phyloP scores from a whole-genome alignment of 306 rosid species.

The Malus asiatica region DNA sequence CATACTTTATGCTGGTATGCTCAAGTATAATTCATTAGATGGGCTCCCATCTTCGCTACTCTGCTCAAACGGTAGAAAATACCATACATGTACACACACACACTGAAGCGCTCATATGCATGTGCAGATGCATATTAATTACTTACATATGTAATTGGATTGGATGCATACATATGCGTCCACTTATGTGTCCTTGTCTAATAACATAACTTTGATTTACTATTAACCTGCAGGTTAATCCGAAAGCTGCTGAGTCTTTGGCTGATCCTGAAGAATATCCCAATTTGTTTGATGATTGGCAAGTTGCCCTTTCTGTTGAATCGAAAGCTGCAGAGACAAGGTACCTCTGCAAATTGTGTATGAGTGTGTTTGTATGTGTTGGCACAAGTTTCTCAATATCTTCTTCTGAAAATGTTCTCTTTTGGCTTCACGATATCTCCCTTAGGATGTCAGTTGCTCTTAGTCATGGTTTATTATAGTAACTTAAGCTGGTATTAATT shows the following conservation, averaged over 20 bases:
- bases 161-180: neutral
- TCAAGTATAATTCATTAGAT: neutral
- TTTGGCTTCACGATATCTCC: neutral
- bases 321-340: constrained; percentile 64
- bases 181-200: neutral
- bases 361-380: neutral
- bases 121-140: neutral
- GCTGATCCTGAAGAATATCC: constrained; percentile 99
- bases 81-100: neutral
- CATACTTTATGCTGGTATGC: neutral
- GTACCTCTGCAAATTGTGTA: constrained; percentile 20
- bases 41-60: neutral
- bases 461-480: neutral
- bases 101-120: neutral
- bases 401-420: neutral
- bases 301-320: constrained; percentile 89
- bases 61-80: neutral
- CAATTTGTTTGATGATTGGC: constrained; percentile 93
- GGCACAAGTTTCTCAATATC: neutral
- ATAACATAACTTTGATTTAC: constrained; percentile 1
- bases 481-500: neutral
- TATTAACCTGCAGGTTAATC: constrained; percentile 54
- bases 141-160: neutral
- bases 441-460: neutral
- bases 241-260: constrained; percentile 93